Evolutionary conservation across 192 early-diverging fungal genomes (phyloP).

Genomic region (Funneliformis geosporum): DNA sequence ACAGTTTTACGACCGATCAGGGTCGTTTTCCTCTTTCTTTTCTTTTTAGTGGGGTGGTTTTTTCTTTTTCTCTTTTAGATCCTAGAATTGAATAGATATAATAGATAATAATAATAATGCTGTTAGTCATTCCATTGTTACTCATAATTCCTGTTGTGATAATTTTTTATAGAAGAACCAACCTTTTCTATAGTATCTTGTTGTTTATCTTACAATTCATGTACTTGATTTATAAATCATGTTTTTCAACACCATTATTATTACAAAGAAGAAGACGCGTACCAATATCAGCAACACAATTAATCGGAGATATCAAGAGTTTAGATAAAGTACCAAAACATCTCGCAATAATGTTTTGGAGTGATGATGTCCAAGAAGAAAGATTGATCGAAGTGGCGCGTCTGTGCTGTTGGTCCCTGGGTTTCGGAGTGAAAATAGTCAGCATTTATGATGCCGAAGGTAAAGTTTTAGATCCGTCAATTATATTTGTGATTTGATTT

Average conservation of each 20-base stretch:
- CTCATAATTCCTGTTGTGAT: not conserved
- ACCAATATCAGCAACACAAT: not conserved
- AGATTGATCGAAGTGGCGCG: constrained; percentile 6
- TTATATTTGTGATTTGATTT: not conserved
- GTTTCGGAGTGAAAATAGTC: constrained; percentile 27
- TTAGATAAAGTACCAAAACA: constrained; percentile 32
- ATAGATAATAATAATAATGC: too few relatives aligned
- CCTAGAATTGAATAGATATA: too few relatives aligned
- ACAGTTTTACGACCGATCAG: too few relatives aligned
- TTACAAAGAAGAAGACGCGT: not conserved
- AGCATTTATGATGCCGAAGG: constrained; percentile 30
- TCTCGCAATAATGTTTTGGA: constrained; percentile 27
- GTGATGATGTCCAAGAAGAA: not conserved
- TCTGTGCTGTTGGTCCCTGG: constrained; percentile 25
- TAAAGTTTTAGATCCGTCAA: not conserved
- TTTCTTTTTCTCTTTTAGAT: too few relatives aligned
- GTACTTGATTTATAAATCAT: not conserved
- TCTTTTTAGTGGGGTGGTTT: too few relatives aligned
- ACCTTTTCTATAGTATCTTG: not conserved
- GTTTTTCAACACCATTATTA: not conserved
- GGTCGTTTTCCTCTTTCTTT: too few relatives aligned
- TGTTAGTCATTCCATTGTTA: too few relatives aligned
- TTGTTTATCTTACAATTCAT: constrained; percentile 3
- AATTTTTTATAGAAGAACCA: not conserved
- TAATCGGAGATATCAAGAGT: constrained; percentile 4